Evolutionary conservation across 2,329 filamentous ascomycete genomes (phyloP).

Genomic region (Grosmannia huntii): DNA sequence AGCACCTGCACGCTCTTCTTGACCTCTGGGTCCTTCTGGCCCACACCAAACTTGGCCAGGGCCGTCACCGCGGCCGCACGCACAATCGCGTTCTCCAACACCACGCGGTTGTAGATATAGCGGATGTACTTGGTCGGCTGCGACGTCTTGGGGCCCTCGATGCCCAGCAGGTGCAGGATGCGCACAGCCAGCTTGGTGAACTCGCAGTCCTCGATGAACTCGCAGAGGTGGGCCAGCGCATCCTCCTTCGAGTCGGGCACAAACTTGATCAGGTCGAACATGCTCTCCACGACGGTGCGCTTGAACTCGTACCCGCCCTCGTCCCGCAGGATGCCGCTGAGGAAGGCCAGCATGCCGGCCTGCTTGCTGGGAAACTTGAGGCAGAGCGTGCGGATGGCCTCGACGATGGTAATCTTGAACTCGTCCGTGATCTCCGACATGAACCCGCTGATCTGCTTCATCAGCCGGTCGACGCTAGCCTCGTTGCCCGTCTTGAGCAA

Average conservation of each 20-base stretch:
- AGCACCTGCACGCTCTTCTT: conserved; percentile 92
- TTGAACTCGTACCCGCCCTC: conserved; percentile 99
- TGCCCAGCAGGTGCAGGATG: conserved; percentile 83
- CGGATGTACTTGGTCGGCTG: conserved; percentile 98
- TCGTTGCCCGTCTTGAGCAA: conserved; percentile 97
- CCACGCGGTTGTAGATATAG: conserved; percentile 98
- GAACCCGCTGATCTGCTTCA: conserved; percentile 97
- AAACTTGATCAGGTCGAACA: conserved; percentile 99
- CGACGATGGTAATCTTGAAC: conserved; percentile 99
- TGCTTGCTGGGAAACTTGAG: conserved; percentile 98
- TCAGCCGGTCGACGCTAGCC: conserved; percentile 86
- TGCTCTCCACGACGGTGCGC: conserved; percentile 92
- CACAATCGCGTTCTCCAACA: conserved; percentile 92
- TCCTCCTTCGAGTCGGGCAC: conserved; percentile 75
- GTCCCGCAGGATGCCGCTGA: conserved; percentile 90
- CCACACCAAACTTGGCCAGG: conserved; percentile 91
- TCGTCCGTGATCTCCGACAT: conserved; percentile 99
- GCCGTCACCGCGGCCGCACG: conserved; percentile 91
- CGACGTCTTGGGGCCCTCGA: conserved; percentile 88
- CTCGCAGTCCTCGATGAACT: conserved; percentile 99
- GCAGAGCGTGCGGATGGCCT: conserved; percentile 91
- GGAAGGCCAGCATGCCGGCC: conserved; percentile 92
- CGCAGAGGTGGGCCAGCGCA: conserved; percentile 87
- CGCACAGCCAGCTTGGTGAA: conserved; percentile 96
- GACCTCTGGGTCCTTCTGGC: conserved; percentile 90